A percentile compares a stretch with the other conserved stretches of the same genome.
Conservation (phyloP, 441 rosid species). For the Viola pubescens region DNA sequence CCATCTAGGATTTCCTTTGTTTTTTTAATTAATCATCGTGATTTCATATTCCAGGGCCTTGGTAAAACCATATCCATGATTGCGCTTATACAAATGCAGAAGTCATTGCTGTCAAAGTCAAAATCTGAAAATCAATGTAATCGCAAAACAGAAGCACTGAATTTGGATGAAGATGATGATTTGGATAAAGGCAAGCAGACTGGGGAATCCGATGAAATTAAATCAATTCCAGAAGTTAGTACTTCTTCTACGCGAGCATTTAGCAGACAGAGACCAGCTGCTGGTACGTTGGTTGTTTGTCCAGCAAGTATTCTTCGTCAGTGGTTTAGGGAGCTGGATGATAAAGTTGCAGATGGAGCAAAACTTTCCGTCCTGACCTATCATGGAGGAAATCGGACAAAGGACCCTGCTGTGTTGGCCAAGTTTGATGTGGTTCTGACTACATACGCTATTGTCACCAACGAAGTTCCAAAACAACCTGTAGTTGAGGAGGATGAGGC, state of each 20-base stretch:
- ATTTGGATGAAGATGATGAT: conserved; percentile 84
- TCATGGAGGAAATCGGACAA: conserved; percentile 91
- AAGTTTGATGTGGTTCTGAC: conserved; percentile 84
- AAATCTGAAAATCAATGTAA: conserved; percentile 40
- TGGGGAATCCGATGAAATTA: conserved; percentile 33
- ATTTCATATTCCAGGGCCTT: conserved; percentile 61
- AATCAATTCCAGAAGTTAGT: conserved; percentile 34
- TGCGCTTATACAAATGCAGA: conserved; percentile 88
- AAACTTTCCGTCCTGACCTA: conserved; percentile 61
- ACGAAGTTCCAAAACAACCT: conserved; percentile 82
- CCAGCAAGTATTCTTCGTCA: conserved; percentile 94
- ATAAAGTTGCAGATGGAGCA: conserved; percentile 68
- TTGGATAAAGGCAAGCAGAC: conserved; percentile 28
- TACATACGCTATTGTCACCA: conserved; percentile 76
- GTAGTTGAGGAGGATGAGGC: conserved; percentile 64
- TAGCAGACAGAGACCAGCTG: conserved; percentile 52
- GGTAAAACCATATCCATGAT: conserved; percentile 94
- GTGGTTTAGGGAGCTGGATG: conserved; percentile 88
- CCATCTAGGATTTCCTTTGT: conserved; percentile 10
- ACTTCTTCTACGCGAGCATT: conserved; percentile 39
- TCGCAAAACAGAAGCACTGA: conserved; percentile 63
- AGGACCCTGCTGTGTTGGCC: conserved; percentile 74
- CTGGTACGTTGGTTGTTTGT: conserved; percentile 93
- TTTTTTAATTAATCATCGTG: conserved; percentile 17
- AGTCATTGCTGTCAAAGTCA: conserved; percentile 41